Percentiles rank a stretch among this genome's conserved stretches.
phyloP scores from a whole-genome alignment of 352 stramenopile species.

The Nothophytophthora sp. region DNA sequence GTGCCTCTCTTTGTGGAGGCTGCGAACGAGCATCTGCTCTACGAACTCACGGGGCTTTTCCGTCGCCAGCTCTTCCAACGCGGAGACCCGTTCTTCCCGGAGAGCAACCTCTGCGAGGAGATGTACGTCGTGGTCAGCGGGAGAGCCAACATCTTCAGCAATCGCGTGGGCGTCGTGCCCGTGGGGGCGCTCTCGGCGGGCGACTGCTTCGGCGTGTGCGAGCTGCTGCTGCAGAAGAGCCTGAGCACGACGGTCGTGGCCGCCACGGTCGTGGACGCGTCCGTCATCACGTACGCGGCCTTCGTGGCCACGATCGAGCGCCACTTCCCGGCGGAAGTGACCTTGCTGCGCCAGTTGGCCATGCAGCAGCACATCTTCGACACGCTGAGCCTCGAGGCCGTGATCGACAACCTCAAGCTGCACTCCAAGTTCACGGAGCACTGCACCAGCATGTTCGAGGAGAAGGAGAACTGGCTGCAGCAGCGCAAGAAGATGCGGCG shows the following conservation, averaged over 20 bases:
- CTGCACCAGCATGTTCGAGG: constrained; percentile 62
- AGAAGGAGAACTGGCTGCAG: constrained; percentile 47
- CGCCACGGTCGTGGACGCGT: constrained; percentile 53
- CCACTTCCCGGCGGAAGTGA: constrained; percentile 45
- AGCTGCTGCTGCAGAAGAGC: constrained; percentile 63
- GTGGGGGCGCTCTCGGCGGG: constrained; percentile 55
- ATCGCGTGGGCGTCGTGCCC: constrained; percentile 33
- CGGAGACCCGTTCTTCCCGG: constrained; percentile 56
- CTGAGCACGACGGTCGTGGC: constrained; percentile 53
- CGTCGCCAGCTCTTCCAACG: constrained; percentile 65
- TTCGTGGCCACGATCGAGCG: constrained; percentile 52
- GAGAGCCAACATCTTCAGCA: constrained; percentile 59
- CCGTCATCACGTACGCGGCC: constrained; percentile 44
- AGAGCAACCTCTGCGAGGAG: constrained; percentile 67
- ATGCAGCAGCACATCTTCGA: constrained; percentile 55
- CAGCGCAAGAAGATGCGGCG: constrained; percentile 53
- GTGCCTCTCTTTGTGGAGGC: constrained; percentile 61
- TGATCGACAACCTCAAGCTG: constrained; percentile 52
- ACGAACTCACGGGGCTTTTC: constrained; percentile 74
- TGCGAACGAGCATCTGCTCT: constrained; percentile 51
- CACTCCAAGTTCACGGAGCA: constrained; percentile 50
- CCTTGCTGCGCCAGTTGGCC: constrained; percentile 35
- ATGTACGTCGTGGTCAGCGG: constrained; percentile 72
- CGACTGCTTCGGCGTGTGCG: constrained; percentile 62
- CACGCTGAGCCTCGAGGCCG: constrained; percentile 41